Evolutionary conservation across 257 asterid species (phyloP).

Genomic region (Solanum piurae): DNA sequence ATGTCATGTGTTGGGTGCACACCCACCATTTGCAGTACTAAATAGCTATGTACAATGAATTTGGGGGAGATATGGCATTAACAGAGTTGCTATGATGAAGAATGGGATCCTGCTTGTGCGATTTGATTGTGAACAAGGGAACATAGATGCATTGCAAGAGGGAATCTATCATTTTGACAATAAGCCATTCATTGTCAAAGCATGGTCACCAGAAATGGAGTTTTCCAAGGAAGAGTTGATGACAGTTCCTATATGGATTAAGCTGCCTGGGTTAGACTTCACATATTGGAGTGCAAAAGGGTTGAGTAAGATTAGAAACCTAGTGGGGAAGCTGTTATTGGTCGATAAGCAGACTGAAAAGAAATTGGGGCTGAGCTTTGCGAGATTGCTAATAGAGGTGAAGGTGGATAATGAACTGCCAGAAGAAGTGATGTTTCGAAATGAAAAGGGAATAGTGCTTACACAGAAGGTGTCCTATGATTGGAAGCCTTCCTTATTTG

Average conservation of each 20-base stretch:
- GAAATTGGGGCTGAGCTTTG: not conserved
- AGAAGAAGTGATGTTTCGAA: not conserved
- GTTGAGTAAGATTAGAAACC: not conserved
- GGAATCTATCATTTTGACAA: not conserved
- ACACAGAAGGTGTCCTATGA: not conserved
- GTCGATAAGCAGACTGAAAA: not conserved
- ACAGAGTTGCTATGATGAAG: not conserved
- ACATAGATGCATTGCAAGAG: not conserved
- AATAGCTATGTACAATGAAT: not conserved
- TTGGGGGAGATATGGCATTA: not conserved
- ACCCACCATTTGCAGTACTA: not conserved
- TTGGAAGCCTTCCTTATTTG: no score
- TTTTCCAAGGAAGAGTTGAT: not conserved
- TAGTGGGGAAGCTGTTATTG: not conserved
- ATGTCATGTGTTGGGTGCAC: not conserved
- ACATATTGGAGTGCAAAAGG: not conserved
- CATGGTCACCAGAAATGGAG: not conserved
- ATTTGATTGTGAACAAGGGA: not conserved
- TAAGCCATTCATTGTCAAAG: not conserved
- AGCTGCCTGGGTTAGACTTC: not conserved
- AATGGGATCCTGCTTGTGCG: not conserved
- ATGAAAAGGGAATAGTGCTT: no score
- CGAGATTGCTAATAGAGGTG: not conserved
- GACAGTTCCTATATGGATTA: not conserved
- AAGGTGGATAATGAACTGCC: not conserved